Evolutionary conservation across 2,329 filamentous ascomycete species (phyloP), one percentile per base, ranked within the genome.

Genomic region (Rhynchosporium secalis): DNA sequence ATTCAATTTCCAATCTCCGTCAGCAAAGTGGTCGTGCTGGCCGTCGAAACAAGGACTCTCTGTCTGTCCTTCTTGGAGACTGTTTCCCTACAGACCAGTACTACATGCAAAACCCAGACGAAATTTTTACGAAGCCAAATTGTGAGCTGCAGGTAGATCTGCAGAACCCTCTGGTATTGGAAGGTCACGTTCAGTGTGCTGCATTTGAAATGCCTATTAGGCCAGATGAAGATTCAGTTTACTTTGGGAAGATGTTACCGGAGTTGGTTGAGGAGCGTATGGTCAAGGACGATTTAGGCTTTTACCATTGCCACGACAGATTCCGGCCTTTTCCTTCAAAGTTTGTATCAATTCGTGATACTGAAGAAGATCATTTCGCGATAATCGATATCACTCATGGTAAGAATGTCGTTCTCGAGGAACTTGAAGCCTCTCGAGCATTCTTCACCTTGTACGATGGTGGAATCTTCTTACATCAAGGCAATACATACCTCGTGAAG

Each of bases 391-490:
- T 89, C 13, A 95, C 91, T 0, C 85, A 95, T 68, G 87, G 87
- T 31, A 85, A 86, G 60, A 98, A 98, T 72, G 79, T 87, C 0
- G 90, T 99, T 0, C 82, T 99, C 1, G 95, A 99, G 78, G 93
- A 98, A 76, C 83, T 99, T n/a, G 95, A 98, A 76, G 91, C 92
- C 1, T 95, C 90, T 1, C 86, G 95, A n/a, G 94, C 94, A 1
- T 94, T 92, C 68, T 98, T 96, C 76, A 96, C 92, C 1, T 84
- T 99, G 63, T 99, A 99, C 75, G 94, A 98, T 74, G 95, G 95
- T 12, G 95, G 92, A 49, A 97, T 99, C 65, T 99, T 96, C 77
- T 81, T 99, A 4, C 95, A 99, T 71, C 95, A 99, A 77, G 95
- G 95, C n/a, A 86, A 87, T 66, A 94, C 89, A 1, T 99, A 96